Base-by-base conservation (phyloP, 108 stramenopile species). In the Seminavis robusta region DNA sequence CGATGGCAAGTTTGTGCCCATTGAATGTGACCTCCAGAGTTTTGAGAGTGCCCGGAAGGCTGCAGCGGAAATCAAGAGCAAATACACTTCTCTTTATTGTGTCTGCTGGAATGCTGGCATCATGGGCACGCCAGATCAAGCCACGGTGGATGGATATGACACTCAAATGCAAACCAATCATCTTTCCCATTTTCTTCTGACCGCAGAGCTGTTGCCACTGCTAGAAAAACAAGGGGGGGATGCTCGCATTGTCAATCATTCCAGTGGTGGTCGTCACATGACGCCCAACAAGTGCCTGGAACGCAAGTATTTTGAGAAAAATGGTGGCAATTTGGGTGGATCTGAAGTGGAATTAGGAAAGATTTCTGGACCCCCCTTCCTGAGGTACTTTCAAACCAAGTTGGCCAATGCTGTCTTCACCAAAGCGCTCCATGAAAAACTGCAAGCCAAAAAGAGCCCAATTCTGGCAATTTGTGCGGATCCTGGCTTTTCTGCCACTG, bases 101-200 rank as follows among this genome's bases (percentile, higher is more conserved):
- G 43, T 79, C 11, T 62, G 50, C 21, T 59, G 56, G 56, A 74
- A 74, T 34, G 86, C 86, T 9, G 86, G 86, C 3, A 63, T 88
- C 43, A 81, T 83, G 79, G 73, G 62, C 3, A 29, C 15, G 4
- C 32, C 43, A 6, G 76, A 80, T 27, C 21, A 62, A 15, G 61
- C 63, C 0, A 83, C 73, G 6, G 20, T 16, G 21, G 86, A 88
- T 44, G 86, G 86, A 32, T 79, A 67, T 43, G 86, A 88, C 31
- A 27, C 49, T 7, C 71, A 77, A 30, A 75, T 81, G 71, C 71
- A 73, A 47, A 76, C 79, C 1, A 83, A 83, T 49, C 46, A 68
- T 45, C 32, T 88, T 6, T 65, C 72, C 19, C 79, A 80, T 33
- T 83, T 88, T 49, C 63, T 88, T 15, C 59, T 88, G 7, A 68